Evolutionary conservation across 192 early-diverging fungal genomes (phyloP).

Genomic region (Powellomyces hirtus): DNA sequence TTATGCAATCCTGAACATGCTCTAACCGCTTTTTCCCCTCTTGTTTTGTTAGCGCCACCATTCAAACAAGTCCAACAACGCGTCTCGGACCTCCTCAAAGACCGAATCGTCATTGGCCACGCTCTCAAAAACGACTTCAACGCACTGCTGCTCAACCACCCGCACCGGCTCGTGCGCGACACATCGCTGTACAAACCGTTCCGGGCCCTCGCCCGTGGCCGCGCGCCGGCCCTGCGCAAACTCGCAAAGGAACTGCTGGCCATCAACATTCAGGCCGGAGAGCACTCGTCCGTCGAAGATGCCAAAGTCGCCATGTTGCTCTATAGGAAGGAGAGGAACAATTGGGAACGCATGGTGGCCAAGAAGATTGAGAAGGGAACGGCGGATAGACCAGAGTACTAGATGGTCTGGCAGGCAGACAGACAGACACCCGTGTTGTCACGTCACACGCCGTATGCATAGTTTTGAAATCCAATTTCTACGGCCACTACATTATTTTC

Average conservation of each 20-base stretch:
- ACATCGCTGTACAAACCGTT: constrained; percentile 79
- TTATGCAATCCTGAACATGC: neutral
- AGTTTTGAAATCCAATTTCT: no score
- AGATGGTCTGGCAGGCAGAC: no score
- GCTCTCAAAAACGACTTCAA: constrained; percentile 86
- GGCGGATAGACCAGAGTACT: no score
- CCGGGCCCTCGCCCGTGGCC: constrained; percentile 59
- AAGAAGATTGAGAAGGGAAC: constrained; percentile 21
- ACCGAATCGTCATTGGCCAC: constrained; percentile 89
- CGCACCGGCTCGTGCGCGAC: constrained; percentile 73
- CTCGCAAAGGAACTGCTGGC: constrained; percentile 73
- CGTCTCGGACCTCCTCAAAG: constrained; percentile 79
- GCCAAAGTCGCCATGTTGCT: constrained; percentile 86
- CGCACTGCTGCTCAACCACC: constrained; percentile 77
- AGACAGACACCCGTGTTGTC: no score
- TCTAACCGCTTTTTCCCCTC: no score
- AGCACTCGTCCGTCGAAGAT: constrained; percentile 90
- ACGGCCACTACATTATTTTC: no score
- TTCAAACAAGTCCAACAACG: constrained; percentile 80
- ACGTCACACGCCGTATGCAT: no score
- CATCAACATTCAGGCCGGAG: constrained; percentile 81
- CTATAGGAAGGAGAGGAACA: constrained; percentile 75
- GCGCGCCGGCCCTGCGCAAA: constrained; percentile 68
- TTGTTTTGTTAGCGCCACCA: constrained; percentile 44
- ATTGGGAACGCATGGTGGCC: constrained; percentile 68